Evolutionary conservation across 83 land plant genomes (phyloP).

Genomic region (Larix sibirica): DNA sequence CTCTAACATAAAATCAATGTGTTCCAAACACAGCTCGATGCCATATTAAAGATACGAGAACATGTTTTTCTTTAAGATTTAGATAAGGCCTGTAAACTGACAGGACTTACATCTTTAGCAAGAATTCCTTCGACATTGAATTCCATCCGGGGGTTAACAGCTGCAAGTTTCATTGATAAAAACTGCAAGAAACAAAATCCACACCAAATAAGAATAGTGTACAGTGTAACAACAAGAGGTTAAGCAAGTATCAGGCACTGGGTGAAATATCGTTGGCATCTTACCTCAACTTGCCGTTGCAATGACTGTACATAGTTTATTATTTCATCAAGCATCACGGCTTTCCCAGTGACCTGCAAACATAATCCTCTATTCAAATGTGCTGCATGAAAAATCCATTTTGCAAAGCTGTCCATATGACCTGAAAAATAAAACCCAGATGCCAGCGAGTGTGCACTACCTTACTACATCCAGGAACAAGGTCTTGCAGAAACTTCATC

Average conservation of each 20-base stretch:
- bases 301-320: conserved; percentile 55
- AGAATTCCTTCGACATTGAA: conserved; percentile 34
- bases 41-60: neutral
- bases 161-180: conserved; percentile 55
- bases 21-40: conserved; percentile 6
- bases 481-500: conserved; percentile 55
- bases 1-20: neutral
- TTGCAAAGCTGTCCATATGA: neutral
- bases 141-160: conserved; percentile 47
- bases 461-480: conserved; percentile 58
- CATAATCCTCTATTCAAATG: neutral
- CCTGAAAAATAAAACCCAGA: neutral
- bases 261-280: neutral
- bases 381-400: neutral
- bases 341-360: conserved; percentile 55
- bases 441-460: conserved; percentile 10
- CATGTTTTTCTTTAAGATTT: neutral
- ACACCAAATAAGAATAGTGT: conserved; percentile 7
- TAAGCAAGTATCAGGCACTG: conserved; percentile 8
- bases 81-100: neutral
- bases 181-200: conserved; percentile 30
- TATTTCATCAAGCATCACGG: conserved; percentile 55
- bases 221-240: neutral
- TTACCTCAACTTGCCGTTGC: conserved; percentile 52
- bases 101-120: conserved; percentile 32